Evolutionary conservation across 805 yeast species (phyloP).

Genomic region (Zygosaccharomyces lentus): DNA sequence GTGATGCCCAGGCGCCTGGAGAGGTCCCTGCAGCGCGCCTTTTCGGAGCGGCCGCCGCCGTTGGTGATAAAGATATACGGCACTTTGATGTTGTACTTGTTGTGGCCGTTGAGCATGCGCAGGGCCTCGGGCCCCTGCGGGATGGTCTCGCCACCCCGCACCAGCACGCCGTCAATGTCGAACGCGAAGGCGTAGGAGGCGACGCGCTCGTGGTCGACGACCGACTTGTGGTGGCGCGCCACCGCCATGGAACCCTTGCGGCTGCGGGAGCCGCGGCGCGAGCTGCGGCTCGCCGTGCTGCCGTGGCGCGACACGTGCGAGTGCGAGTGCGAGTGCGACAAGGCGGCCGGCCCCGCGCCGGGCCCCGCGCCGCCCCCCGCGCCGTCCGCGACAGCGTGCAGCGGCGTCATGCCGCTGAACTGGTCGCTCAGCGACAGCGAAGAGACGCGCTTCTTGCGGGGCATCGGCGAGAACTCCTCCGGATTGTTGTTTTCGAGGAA

Average conservation of each 20-base stretch:
- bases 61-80: constrained; percentile 86
- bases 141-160: constrained; percentile 78
- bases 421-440: constrained; percentile 68
- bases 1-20: constrained; percentile 54
- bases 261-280: constrained; percentile 9
- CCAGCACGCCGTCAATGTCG: constrained; percentile 88
- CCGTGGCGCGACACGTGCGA: constrained; percentile 8
- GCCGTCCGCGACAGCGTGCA: constrained; percentile 13
- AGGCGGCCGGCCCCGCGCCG: no score
- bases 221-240: constrained; percentile 42
- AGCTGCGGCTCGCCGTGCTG: constrained; percentile 10
- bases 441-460: constrained; percentile 59
- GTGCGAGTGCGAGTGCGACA: no score
- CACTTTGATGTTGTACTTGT: constrained; percentile 68
- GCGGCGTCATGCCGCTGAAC: constrained; percentile 30
- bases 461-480: constrained; percentile 58
- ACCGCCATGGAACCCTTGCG: constrained; percentile 26
- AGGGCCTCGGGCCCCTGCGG: constrained; percentile 77
- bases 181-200: constrained; percentile 87
- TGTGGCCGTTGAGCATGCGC: constrained; percentile 68
- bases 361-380: no score
- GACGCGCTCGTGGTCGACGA: constrained; percentile 65
- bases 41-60: constrained; percentile 87
- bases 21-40: constrained; percentile 67
- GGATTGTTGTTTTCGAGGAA: constrained; percentile 71